Evolutionary conservation across 2,329 filamentous ascomycete species (phyloP), one percentile per base, ranked within the genome.

Genomic region (Fusarium austroafricanum): DNA sequence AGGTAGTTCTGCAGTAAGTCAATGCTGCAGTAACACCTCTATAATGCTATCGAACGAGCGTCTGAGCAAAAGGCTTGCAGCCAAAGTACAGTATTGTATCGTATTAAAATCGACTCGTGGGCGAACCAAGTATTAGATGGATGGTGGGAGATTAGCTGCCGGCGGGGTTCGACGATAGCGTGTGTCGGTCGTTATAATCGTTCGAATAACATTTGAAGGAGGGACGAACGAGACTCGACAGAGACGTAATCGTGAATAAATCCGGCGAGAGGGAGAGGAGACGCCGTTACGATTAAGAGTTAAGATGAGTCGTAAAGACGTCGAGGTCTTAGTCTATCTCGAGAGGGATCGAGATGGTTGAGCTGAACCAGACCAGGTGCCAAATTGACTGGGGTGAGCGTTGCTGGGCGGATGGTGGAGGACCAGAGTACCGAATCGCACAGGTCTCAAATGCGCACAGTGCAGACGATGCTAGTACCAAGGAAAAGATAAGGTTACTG

Each of bases 11-110:
- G 76, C 73, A 76, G 69, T 69, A 75, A 77, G 64, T 68, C 68
- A 77, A 79, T 76, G 75, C 75, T 77, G 73, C 75, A 77, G 73
- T 62, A 68, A 58, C 62, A 64, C 62, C 64, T 70, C 72, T 62
- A 50, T 56, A 54, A 52, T 51, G 51, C 42, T 71, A 65, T 61
- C 47, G 43, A 56, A 52, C 42, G 45, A 68, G 49, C 23, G 51
- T 61, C 51, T 65, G 59, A 47, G 55, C 42, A 29, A 55, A 52
- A 33, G 35, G 58, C 43, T 60, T 42, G 43, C 21, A 44, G 37
- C 21, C 58, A 58, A 64, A 28, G 17, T 31, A 31, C 40, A 57
- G 38, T 57, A 52, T 50, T 26, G 43, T 59, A 46, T 56, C 49
- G 67, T 60, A 51, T 49, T 43, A 20, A 52, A 51, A 31, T 65